Conservation (phyloP, 768 basidiomycete genomes). For the Phaeotremella skinneri region DNA sequence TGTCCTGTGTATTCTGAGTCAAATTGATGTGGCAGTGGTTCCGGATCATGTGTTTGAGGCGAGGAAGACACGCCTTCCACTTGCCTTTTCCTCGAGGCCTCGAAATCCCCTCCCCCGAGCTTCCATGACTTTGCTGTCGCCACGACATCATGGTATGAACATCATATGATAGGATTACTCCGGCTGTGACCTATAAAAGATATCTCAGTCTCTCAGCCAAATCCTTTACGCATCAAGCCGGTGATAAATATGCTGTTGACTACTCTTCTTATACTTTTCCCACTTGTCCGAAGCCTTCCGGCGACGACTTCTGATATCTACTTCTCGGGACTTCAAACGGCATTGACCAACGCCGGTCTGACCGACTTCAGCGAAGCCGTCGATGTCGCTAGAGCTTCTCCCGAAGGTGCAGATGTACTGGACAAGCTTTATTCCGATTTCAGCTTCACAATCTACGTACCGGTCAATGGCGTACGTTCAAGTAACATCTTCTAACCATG, state of each 20-base stretch:
- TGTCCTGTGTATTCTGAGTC: too few species aligned
- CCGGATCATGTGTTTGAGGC: too few species aligned
- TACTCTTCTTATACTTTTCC: not conserved
- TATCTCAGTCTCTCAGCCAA: too few species aligned
- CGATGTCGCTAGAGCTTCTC: constrained; percentile 2
- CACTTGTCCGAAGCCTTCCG: not conserved
- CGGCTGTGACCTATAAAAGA: too few species aligned
- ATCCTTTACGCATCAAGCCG: too few species aligned
- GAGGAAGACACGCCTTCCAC: too few species aligned
- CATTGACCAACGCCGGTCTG: constrained; percentile 8
- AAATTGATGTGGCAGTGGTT: too few species aligned
- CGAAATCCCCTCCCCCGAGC: too few species aligned
- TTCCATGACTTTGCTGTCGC: too few species aligned
- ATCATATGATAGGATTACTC: too few species aligned
- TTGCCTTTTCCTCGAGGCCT: too few species aligned
- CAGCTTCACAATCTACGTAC: constrained; percentile 27
- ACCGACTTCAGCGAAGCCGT: constrained; percentile 14
- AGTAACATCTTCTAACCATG: not conserved
- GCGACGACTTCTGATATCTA: constrained; percentile 8
- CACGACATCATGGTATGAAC: too few species aligned
- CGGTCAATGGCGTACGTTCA: constrained; percentile 24
- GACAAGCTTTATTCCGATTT: constrained; percentile 20
- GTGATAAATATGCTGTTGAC: not conserved
- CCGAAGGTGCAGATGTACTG: constrained; percentile 10
- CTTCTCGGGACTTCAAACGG: constrained; percentile 6